Conservation (phyloP, 371 early-diverging fungal genomes). For the Rhizopus sp. region DNA sequence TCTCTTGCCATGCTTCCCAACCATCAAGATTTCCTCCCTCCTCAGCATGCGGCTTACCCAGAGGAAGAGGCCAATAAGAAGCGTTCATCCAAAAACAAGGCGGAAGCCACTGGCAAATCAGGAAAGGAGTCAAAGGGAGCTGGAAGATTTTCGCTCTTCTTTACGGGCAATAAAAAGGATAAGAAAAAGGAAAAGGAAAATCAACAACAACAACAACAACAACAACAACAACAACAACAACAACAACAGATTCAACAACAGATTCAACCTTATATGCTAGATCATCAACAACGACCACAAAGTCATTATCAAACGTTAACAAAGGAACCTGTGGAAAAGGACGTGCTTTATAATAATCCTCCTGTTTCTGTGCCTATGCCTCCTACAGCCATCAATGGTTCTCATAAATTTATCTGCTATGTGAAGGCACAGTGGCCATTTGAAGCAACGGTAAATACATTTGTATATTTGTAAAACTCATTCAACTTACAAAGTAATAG, state of each 20-base stretch:
- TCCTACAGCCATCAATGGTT: neutral
- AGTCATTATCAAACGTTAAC: constrained; percentile 12
- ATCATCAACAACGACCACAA: constrained; percentile 9
- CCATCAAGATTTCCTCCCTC: constrained; percentile 1
- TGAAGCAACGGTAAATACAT: constrained; percentile 32
- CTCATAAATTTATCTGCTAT: constrained; percentile 12
- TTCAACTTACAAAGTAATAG: constrained; percentile 15
- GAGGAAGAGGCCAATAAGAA: constrained; percentile 16
- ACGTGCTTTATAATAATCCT: neutral
- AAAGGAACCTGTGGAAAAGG: neutral
- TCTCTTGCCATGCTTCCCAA: constrained; percentile 8
- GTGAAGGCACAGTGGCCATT: constrained; percentile 40
- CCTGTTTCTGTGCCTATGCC: no score
- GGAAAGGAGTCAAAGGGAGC: constrained; percentile 9
- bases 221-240: no score
- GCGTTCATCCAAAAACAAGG: constrained; percentile 8
- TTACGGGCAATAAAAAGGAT: constrained; percentile 28
- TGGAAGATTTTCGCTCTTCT: constrained; percentile 25
- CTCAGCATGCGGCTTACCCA: neutral
- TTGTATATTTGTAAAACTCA: neutral
- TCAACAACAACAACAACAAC: no score
- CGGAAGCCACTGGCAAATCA: constrained; percentile 12
- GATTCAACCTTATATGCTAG: constrained; percentile 8
- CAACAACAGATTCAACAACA: no score
- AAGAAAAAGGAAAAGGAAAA: constrained; percentile 27